These are phyloP conservation scores for Fusarium subtropicale DNA, from an alignment of 2,329 filamentous ascomycete species.

Conservation along the genomic window DNA sequence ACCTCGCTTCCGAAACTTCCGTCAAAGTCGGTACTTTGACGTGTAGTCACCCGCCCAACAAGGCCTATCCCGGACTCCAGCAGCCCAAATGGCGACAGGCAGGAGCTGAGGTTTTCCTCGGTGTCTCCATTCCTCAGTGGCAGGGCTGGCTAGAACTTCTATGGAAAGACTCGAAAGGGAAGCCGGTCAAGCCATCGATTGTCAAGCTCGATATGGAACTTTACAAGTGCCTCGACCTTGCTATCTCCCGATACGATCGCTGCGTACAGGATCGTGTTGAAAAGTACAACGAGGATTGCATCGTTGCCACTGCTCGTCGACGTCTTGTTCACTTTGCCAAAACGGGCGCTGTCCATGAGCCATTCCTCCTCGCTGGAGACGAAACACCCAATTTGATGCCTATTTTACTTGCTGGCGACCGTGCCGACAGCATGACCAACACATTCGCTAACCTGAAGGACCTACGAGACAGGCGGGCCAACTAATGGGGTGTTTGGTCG, in stretches of 20 bases:
- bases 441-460: background rate
- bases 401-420: background rate
- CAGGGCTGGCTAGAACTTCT: background rate
- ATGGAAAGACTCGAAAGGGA: background rate
- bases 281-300: background rate
- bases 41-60: background rate
- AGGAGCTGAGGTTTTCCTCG: background rate
- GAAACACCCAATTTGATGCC: background rate
- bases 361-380: background rate
- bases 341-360: background rate
- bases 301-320: background rate
- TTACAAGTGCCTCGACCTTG: background rate
- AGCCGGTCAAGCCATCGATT: background rate
- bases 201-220: constrained; percentile 1
- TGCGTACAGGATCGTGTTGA: background rate
- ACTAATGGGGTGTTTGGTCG: background rate
- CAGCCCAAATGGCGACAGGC: background rate
- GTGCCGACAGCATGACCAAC: background rate
- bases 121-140: background rate
- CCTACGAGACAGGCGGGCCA: background rate
- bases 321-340: background rate
- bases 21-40: background rate
- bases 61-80: background rate
- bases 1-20: background rate
- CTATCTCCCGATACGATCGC: constrained; percentile 1